A percentile compares a stretch with the other conserved stretches of the same genome.
Conservation (phyloP, 2,329 filamentous ascomycete genomes). For the Knufia petricola region DNA sequence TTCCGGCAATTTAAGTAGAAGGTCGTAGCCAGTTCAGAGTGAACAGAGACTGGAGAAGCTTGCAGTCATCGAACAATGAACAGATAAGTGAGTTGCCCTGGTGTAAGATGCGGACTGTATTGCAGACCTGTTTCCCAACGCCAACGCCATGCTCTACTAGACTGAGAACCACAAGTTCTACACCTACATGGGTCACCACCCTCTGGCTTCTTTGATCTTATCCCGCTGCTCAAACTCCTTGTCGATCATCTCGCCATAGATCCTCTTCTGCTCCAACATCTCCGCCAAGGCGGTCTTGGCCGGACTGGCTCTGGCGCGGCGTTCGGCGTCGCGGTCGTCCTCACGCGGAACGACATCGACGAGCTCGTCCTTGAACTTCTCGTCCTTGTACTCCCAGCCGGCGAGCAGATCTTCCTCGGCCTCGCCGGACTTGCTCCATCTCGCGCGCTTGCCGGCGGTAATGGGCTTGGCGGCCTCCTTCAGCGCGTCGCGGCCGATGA, state of each 20-base stretch:
- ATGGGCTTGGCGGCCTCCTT: background rate
- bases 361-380: background rate
- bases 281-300: slow-evolving; percentile 1
- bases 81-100: no score
- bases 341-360: background rate
- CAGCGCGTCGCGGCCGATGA: slow-evolving; percentile 3
- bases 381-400: no score
- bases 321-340: background rate
- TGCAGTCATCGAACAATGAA: no score
- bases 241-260: slow-evolving; percentile 12
- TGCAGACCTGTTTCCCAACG: no score
- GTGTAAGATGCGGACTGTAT: no score
- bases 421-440: background rate
- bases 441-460: no score
- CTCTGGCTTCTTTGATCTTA: background rate
- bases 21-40: no score
- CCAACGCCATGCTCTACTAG: background rate
- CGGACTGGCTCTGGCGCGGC: background rate
- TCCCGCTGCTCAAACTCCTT: background rate
- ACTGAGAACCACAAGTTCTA: background rate
- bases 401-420: no score
- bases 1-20: no score
- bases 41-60: no score
- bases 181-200: background rate
- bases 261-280: slow-evolving; percentile 10